Evolutionary conservation across 192 early-diverging fungal species (phyloP), one percentile per base, ranked within the genome.

Genomic region (Irineochytrium annulatum): DNA sequence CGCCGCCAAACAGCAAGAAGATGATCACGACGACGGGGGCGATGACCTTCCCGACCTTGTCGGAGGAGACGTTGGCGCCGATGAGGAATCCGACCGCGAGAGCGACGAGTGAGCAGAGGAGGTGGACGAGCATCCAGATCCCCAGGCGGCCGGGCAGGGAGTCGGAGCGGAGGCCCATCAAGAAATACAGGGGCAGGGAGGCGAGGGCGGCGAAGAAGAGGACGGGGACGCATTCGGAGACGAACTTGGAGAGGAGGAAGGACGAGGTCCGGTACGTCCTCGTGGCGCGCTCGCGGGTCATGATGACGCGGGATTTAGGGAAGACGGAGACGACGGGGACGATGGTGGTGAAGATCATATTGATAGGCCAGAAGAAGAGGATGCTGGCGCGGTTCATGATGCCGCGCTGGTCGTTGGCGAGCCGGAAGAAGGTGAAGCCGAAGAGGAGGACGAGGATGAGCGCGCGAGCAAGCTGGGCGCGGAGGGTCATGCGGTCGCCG

Each of bases 261-360:
- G 84, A 72, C 2, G 77, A 75, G 34, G 82, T 62, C 19, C 88
- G 74, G 77, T 85, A 90, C 26, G 80, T 75, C 1, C 84, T 82
- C 30, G 75, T 66, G 14, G 84, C 80, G 1, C 87, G 76, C 74
- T 90, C 88, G 1, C 85, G 77, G 17, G 52, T 53, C 27, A 67
- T 59, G 52, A 67, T 67, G 0, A 57, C 41, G 22, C 65, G 45
- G 2, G 39, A 48, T 3, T 52, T 63, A 3, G 62, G 64, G 24
- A 74, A 73, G 24, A 68, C 66, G 27, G 68, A 69, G 55, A 71
- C 52, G 11, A 59, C 61, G 5, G 85, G 85, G 77, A 83, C 77
- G 43, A 87, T 70, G 27, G 78, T 49, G 46, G 13, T 49, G 46
- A 49, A 49, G 22, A 49, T 24, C 26, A 6, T 8, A 24, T 49